These are phyloP conservation scores for Chrysoporthe puriensis DNA, from an alignment of 2,329 filamentous ascomycete genomes.

Conservation along the genomic window DNA sequence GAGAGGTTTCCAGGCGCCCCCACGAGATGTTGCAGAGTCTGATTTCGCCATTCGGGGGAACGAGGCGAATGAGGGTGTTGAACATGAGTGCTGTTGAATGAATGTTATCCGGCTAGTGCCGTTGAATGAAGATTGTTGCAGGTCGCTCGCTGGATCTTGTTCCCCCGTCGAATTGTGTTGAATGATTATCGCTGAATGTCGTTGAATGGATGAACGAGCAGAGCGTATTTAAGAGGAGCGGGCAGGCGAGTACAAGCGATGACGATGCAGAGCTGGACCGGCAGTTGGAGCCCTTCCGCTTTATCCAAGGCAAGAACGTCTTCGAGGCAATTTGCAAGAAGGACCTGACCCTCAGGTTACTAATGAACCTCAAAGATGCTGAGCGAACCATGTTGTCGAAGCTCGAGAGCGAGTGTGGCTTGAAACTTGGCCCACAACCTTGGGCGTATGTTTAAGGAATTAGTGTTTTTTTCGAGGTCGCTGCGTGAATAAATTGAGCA, in stretches of 20 bases:
- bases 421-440: constrained; percentile 92
- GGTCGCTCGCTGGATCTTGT: not conserved
- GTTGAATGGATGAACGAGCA: too few relatives aligned
- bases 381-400: constrained; percentile 94
- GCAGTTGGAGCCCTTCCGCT: constrained; percentile 93
- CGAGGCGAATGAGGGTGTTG: not conserved
- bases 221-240: constrained; percentile 50
- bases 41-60: not conserved
- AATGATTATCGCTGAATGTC: too few relatives aligned
- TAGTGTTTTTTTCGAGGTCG: too few relatives aligned
- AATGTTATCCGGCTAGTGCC: not conserved
- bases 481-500: too few relatives aligned
- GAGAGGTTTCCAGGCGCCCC: not conserved
- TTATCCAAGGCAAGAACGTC: constrained; percentile 95
- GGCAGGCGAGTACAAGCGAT: constrained; percentile 72
- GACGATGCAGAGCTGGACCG: constrained; percentile 91
- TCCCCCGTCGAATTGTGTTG: too few relatives aligned
- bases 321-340: constrained; percentile 99
- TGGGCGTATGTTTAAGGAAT: constrained; percentile 98
- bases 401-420: constrained; percentile 90
- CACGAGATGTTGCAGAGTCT: not conserved
- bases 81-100: not conserved
- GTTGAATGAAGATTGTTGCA: not conserved
- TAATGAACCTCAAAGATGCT: constrained; percentile 93
- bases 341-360: constrained; percentile 83